phyloP scores from a whole-genome alignment of 179 eudicot species.

The Pouteria campechiana region DNA sequence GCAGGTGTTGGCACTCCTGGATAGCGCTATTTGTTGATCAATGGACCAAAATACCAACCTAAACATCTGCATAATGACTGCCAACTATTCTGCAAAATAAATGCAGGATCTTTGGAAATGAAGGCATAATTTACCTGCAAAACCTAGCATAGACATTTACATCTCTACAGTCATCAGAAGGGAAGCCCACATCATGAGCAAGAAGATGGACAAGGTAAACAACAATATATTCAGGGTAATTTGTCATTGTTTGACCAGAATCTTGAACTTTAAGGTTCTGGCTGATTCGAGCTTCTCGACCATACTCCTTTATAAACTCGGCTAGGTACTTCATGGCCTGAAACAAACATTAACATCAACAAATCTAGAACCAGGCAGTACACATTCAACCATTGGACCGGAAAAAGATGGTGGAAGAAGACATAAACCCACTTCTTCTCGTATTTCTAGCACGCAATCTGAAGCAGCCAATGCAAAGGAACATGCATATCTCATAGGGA shows the following conservation, averaged over 20 bases:
- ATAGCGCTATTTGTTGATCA: too few species aligned
- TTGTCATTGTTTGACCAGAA: conserved; percentile 34
- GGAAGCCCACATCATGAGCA: conserved; percentile 71
- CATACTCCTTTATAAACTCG: conserved; percentile 47
- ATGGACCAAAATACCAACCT: neutral
- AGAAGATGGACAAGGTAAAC: conserved; percentile 81
- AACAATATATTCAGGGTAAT: conserved; percentile 55
- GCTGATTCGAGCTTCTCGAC: conserved; percentile 20
- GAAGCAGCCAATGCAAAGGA: conserved; percentile 69
- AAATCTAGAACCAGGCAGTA: neutral
- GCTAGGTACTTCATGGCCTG: conserved; percentile 56
- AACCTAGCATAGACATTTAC: conserved; percentile 41
- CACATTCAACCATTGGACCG: neutral
- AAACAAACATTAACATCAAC: conserved; percentile 6
- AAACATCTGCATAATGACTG: conserved; percentile 4
- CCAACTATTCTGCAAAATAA: too few species aligned
- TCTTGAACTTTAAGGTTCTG: conserved; percentile 19
- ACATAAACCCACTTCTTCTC: conserved; percentile 37
- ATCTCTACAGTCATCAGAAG: conserved; percentile 34
- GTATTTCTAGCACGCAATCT: conserved; percentile 44
- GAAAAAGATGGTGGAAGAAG: too few species aligned
- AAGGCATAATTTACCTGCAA: conserved; percentile 39
- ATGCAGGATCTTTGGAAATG: too few species aligned
- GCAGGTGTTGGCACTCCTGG: too few species aligned
- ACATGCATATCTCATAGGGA: conserved; percentile 74